A percentile compares a stretch with the other conserved stretches of the same genome.
phyloP scores from a whole-genome alignment of 1,284 basidiomycete genomes.

The Vanrija sp. region DNA sequence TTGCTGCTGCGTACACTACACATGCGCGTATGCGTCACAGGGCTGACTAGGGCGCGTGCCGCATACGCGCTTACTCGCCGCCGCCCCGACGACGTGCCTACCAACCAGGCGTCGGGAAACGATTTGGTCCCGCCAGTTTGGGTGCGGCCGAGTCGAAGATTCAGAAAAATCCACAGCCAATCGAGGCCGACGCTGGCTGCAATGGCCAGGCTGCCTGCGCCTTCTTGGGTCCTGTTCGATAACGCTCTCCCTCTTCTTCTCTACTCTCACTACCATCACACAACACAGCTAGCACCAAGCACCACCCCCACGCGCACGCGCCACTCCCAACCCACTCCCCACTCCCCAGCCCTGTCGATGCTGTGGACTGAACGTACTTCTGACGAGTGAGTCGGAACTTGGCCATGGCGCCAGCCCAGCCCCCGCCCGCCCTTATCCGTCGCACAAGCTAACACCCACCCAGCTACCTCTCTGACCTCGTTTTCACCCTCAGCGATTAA shows the following conservation, averaged over 20 bases:
- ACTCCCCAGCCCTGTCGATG: conserved; percentile 25
- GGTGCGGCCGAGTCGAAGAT: no score
- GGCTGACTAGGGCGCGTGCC: no score
- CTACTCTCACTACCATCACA: neutral
- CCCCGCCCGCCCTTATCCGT: neutral
- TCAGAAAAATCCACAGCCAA: no score
- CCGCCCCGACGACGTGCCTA: no score
- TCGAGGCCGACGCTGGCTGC: no score
- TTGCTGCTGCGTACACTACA: no score
- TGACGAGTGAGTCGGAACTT: conserved; percentile 45
- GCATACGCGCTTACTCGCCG: no score
- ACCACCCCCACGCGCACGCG: neutral
- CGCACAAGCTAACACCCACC: neutral
- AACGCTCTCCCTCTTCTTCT: neutral
- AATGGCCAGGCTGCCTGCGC: no score
- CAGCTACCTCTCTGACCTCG: conserved; percentile 48
- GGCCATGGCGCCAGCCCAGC: neutral
- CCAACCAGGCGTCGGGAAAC: no score
- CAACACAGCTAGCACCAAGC: neutral
- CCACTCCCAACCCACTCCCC: neutral
- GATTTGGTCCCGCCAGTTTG: no score
- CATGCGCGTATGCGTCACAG: no score
- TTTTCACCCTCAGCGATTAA: conserved; percentile 42
- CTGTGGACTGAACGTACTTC: conserved; percentile 48
- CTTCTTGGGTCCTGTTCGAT: neutral